phyloP scores from a whole-genome alignment of 2,329 filamentous ascomycete genomes.

The Xylaria sp. region DNA sequence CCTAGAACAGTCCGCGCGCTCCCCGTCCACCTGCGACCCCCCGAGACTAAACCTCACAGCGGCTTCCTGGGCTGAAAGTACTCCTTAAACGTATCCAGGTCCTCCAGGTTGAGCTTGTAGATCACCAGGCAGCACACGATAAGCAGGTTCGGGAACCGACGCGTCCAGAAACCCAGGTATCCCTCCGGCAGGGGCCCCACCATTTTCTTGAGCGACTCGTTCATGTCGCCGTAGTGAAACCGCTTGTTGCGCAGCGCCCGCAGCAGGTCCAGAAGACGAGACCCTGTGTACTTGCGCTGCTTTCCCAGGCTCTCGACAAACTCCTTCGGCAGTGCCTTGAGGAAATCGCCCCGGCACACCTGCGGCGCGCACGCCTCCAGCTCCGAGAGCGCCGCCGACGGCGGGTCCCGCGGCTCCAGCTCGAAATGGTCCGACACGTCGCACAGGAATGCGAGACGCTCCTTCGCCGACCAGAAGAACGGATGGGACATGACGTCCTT shows the following conservation, averaged over 20 bases:
- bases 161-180: constrained; percentile 83
- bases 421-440: constrained; percentile 97
- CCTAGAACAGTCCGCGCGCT: too few relatives aligned
- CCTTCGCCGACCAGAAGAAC: constrained; percentile 94
- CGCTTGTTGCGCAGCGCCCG: constrained; percentile 92
- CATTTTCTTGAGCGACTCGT: constrained; percentile 68
- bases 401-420: constrained; percentile 83
- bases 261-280: constrained; percentile 80
- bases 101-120: constrained; percentile 64
- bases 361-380: constrained; percentile 57
- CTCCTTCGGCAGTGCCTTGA: constrained; percentile 72
- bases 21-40: too few relatives aligned
- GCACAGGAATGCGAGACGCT: constrained; percentile 88
- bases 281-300: constrained; percentile 91
- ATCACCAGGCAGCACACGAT: constrained; percentile 79
- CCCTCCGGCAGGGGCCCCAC: constrained; percentile 78
- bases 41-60: too few relatives aligned
- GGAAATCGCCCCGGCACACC: constrained; percentile 73
- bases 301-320: constrained; percentile 91
- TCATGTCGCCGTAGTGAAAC: constrained; percentile 97
- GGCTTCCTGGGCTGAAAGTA: constrained; percentile 56
- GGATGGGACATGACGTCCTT: constrained; percentile 68
- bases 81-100: constrained; percentile 67
- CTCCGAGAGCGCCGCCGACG: constrained; percentile 66
- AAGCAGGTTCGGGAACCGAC: constrained; percentile 75